Conservation (phyloP, 2,329 filamentous ascomycete genomes). For the Fusarium compactum region DNA sequence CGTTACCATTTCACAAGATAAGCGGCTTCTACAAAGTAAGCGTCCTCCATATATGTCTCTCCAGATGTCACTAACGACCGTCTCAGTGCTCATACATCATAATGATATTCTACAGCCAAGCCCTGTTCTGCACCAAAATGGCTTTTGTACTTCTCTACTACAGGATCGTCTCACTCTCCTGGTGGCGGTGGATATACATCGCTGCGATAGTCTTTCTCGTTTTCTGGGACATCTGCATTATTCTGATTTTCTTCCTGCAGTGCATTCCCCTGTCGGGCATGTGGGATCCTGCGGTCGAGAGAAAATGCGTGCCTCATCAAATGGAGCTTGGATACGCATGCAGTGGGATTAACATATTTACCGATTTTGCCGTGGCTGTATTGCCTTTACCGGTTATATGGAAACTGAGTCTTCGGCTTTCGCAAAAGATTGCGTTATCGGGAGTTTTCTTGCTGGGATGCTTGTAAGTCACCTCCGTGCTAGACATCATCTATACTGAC, state of each 20-base stretch:
- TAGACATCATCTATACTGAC: fast-evolving
- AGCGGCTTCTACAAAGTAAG: slow-evolving; percentile 16
- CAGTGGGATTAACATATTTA: slow-evolving; percentile 26
- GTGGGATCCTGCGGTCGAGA: slow-evolving; percentile 19
- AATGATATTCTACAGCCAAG: slow-evolving; percentile 16
- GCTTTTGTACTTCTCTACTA: slow-evolving; percentile 38
- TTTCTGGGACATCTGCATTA: slow-evolving; percentile 12
- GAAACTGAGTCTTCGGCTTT: slow-evolving; percentile 15
- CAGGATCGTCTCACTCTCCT: slow-evolving; percentile 22
- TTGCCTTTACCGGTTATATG: slow-evolving; percentile 33
- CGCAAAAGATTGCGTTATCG: slow-evolving; percentile 28
- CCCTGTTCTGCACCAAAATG: slow-evolving; percentile 22
- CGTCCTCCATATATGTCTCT: too few species aligned
- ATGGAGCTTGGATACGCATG: slow-evolving; percentile 2
- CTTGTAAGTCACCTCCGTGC: slow-evolving; percentile 17
- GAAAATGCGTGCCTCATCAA: not conserved
- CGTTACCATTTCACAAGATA: not conserved
- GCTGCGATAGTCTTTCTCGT: slow-evolving; percentile 3
- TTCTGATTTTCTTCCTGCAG: slow-evolving; percentile 9
- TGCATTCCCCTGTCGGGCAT: slow-evolving; percentile 20
- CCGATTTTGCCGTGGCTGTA: slow-evolving; percentile 24
- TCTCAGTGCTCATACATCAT: slow-evolving; percentile 27
- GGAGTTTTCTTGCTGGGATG: slow-evolving; percentile 21
- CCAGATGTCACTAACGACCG: not conserved
- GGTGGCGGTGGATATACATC: slow-evolving; percentile 12